Percentiles rank a stretch among this genome's conserved stretches.
Conservation (phyloP, 306 rosid species). For the Quercus parvula region DNA sequence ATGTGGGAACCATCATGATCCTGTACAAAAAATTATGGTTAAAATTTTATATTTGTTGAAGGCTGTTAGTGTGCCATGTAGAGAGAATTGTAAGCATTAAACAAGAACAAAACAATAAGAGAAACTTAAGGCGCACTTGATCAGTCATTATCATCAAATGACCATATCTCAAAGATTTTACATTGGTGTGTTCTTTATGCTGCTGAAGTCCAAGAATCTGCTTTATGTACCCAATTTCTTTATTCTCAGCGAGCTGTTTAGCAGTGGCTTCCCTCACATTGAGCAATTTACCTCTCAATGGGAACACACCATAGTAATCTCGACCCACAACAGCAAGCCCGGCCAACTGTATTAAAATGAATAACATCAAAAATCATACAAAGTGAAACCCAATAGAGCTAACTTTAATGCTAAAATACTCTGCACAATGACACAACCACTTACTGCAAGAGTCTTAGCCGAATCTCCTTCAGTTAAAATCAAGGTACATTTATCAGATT, state of each 20-base stretch:
- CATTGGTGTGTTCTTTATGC: conserved; percentile 63
- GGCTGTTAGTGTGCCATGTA: neutral
- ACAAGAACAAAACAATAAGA: neutral
- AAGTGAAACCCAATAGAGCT: too few species aligned
- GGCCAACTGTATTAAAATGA: conserved; percentile 37
- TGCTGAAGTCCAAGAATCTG: conserved; percentile 95
- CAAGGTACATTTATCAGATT: too few species aligned
- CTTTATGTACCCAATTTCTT: conserved; percentile 85
- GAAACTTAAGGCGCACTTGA: conserved; percentile 47
- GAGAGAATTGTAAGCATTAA: neutral
- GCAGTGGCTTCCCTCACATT: conserved; percentile 91
- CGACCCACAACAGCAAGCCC: conserved; percentile 91
- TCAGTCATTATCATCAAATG: conserved; percentile 98
- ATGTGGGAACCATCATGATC: too few species aligned
- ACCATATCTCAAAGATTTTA: conserved; percentile 84
- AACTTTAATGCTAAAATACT: too few species aligned
- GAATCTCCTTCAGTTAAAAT: too few species aligned
- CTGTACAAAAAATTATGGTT: too few species aligned
- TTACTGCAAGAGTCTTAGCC: too few species aligned
- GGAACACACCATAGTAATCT: conserved; percentile 87
- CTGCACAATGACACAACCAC: too few species aligned
- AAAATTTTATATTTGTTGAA: neutral
- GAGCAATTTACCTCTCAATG: conserved; percentile 86
- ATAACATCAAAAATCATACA: too few species aligned
- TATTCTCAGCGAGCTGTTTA: conserved; percentile 74